Percentiles rank a stretch among this genome's conserved stretches.
Evolutionary conservation across 2,329 filamentous ascomycete genomes (phyloP).

Genomic region (Cercospora citrullina): DNA sequence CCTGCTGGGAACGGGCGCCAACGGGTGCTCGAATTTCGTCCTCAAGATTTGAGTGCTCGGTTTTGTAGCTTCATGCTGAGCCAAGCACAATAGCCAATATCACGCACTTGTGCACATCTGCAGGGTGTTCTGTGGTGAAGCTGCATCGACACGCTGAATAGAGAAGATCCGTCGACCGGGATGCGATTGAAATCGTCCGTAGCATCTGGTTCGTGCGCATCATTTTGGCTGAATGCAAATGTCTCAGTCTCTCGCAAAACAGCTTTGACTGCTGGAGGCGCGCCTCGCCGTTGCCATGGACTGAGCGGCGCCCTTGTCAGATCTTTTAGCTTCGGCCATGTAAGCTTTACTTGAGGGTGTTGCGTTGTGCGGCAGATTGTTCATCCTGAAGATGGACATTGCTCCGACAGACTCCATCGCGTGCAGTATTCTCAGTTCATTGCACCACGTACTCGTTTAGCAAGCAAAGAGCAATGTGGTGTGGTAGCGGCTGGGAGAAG

Average conservation of each 20-base stretch:
- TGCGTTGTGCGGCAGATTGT: not conserved
- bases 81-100: not conserved
- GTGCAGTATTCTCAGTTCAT: not conserved
- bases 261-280: no score
- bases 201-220: not conserved
- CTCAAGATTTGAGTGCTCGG: not conserved
- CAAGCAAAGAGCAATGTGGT: not conserved
- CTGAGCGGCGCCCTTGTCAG: no score
- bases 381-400: not conserved
- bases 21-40: not conserved
- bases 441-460: not conserved
- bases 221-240: no score
- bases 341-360: not conserved
- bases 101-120: not conserved
- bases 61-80: not conserved
- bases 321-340: no score
- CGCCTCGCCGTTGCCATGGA: no score
- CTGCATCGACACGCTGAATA: not conserved
- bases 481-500: not conserved
- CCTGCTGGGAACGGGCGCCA: not conserved
- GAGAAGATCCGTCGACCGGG: no score
- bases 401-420: not conserved
- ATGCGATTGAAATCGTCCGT: not conserved
- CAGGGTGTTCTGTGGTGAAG: not conserved
- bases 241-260: no score